Conservation (phyloP, 1,284 basidiomycete genomes). For the Apiotrichum siamense region DNA sequence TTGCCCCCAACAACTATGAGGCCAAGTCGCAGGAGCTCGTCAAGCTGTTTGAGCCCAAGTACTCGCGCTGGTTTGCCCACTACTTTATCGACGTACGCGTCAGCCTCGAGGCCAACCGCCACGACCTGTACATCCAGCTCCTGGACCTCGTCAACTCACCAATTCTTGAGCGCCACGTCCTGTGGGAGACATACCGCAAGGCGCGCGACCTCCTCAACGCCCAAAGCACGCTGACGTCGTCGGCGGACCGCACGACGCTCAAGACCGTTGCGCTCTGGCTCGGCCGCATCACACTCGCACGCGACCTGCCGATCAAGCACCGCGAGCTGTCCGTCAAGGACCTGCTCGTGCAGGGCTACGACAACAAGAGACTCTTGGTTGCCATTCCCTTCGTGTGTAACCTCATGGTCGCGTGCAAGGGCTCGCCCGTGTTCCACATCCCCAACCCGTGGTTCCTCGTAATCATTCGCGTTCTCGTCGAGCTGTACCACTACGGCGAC, state of each 20-base stretch:
- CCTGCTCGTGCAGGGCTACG: constrained; percentile 89
- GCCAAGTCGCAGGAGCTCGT: constrained; percentile 76
- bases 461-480: constrained; percentile 81
- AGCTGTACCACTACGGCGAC: constrained; percentile 95
- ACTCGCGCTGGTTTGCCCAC: constrained; percentile 93
- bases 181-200: constrained; percentile 91
- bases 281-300: constrained; percentile 85
- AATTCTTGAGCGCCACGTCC: constrained; percentile 63
- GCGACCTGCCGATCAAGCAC: constrained; percentile 86
- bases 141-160: constrained; percentile 72
- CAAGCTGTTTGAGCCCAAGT: constrained; percentile 68
- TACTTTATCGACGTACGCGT: constrained; percentile 96
- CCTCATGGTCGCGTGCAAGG: constrained; percentile 81
- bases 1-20: constrained; percentile 90
- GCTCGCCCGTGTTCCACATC: constrained; percentile 85
- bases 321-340: constrained; percentile 96
- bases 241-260: constrained; percentile 75
- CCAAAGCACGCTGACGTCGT: constrained; percentile 79
- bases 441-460: constrained; percentile 99
- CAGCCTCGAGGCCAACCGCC: constrained; percentile 95
- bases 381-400: constrained; percentile 99
- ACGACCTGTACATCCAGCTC: constrained; percentile 88
- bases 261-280: constrained; percentile 97
- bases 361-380: constrained; percentile 82
- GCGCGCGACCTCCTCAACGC: constrained; percentile 80